Evolutionary conservation across 108 stramenopile genomes (phyloP).

Genomic region (Hondaea fermentalgiana): DNA sequence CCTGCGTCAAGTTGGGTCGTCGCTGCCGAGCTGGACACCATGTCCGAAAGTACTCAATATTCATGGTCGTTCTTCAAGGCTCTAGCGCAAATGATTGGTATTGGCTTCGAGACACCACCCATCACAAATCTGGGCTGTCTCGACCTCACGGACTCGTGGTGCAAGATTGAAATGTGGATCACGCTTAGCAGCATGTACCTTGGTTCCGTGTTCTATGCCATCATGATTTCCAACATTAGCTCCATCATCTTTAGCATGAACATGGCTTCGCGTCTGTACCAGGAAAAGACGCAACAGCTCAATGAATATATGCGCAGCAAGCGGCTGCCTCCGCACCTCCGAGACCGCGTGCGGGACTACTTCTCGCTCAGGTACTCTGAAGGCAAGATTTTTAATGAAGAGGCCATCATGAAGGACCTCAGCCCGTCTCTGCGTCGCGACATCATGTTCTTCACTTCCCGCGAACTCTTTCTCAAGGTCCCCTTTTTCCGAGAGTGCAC

Average conservation of each 20-base stretch:
- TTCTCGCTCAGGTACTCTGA: conserved; percentile 52
- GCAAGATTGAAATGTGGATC: conserved; percentile 52
- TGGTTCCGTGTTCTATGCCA: conserved; percentile 56
- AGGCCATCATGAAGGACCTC: conserved; percentile 42
- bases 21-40: conserved; percentile 38
- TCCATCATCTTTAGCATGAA: conserved; percentile 49
- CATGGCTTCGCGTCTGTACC: conserved; percentile 52
- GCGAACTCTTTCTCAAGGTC: conserved; percentile 49
- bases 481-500: conserved; percentile 42
- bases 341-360: conserved; percentile 59
- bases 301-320: conserved; percentile 62
- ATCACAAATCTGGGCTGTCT: conserved; percentile 47
- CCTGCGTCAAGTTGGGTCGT: conserved; percentile 54
- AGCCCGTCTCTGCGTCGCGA: conserved; percentile 51
- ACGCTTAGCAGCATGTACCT: conserved; percentile 54
- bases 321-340: conserved; percentile 46
- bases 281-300: conserved; percentile 46
- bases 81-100: conserved; percentile 61
- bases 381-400: conserved; percentile 55
- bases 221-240: conserved; percentile 56
- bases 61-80: conserved; percentile 60
- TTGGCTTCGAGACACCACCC: conserved; percentile 62
- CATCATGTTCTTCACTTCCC: conserved; percentile 47
- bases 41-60: conserved; percentile 40
- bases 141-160: conserved; percentile 46